These are phyloP conservation scores for Agastache rugosa DNA, from an alignment of 257 asterid genomes.

Conservation along the genomic window DNA sequence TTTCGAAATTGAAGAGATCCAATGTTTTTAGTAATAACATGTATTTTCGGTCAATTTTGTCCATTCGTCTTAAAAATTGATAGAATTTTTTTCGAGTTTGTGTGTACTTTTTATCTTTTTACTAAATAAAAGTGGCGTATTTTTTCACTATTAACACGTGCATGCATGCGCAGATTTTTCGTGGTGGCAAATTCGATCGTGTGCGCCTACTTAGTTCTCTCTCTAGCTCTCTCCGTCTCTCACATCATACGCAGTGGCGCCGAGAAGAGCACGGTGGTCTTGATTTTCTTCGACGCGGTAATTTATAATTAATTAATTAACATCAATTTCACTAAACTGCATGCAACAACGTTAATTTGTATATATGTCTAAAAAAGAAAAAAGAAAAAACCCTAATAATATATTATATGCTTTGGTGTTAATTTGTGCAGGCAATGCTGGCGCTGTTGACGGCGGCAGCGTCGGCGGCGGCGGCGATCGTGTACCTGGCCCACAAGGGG, in stretches of 20 bases:
- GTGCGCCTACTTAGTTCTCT: slow-evolving; percentile 66
- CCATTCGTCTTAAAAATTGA: too few relatives aligned
- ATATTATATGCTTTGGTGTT: not conserved
- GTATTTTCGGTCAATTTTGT: too few relatives aligned
- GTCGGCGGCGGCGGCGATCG: slow-evolving; percentile 85
- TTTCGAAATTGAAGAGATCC: too few relatives aligned
- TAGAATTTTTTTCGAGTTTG: too few relatives aligned
- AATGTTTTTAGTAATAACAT: too few relatives aligned
- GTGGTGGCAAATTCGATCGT: slow-evolving; percentile 76
- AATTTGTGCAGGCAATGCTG: slow-evolving; percentile 57
- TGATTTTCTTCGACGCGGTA: slow-evolving; percentile 73
- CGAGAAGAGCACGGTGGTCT: slow-evolving; percentile 38
- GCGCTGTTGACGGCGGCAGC: slow-evolving; percentile 67
- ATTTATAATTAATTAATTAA: too few relatives aligned
- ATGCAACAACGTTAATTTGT: too few relatives aligned
- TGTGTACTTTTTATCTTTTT: too few relatives aligned
- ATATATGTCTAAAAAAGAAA: too few relatives aligned
- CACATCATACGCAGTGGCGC: slow-evolving; percentile 60
- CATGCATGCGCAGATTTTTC: slow-evolving; percentile 57
- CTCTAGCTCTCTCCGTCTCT: slow-evolving; percentile 65
- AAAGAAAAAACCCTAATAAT: too few relatives aligned
- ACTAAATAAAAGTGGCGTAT: too few relatives aligned
- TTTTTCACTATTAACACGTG: not conserved
- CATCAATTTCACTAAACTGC: not conserved
- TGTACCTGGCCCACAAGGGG: slow-evolving; percentile 85